These are phyloP conservation scores for Ceratocystis lukuohia DNA, from an alignment of 2,329 filamentous ascomycete species.

Conservation along the genomic window DNA sequence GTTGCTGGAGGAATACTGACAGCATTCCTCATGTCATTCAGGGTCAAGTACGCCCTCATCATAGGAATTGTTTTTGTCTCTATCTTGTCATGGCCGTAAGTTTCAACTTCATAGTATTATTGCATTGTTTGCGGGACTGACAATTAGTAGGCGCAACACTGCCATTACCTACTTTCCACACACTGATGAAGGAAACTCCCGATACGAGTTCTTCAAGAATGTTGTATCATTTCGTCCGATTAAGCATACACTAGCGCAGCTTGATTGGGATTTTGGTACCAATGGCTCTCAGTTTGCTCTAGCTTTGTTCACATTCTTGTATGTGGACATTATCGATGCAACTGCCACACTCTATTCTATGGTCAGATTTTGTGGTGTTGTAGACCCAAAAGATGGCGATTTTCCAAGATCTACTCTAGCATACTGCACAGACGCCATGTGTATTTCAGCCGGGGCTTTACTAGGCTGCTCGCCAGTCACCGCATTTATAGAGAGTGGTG, in stretches of 20 bases:
- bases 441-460: slow-evolving; percentile 65
- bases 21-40: slow-evolving; percentile 65
- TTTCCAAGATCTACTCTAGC: slow-evolving; percentile 76
- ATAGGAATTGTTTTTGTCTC: slow-evolving; percentile 60
- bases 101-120: slow-evolving; percentile 19
- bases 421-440: slow-evolving; percentile 68
- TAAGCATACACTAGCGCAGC: slow-evolving; percentile 44
- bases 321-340: slow-evolving; percentile 78
- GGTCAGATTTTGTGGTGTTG: slow-evolving; percentile 68
- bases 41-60: slow-evolving; percentile 61
- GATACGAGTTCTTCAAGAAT: slow-evolving; percentile 60
- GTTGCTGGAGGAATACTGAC: slow-evolving; percentile 68
- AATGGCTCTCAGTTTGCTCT: slow-evolving; percentile 47
- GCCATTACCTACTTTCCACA: slow-evolving; percentile 61
- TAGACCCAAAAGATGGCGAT: slow-evolving; percentile 71
- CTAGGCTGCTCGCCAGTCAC: slow-evolving; percentile 71
- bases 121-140: not conserved
- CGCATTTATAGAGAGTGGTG: slow-evolving; percentile 78
- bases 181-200: slow-evolving; percentile 46
- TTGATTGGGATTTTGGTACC: slow-evolving; percentile 50
- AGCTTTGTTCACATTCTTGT: slow-evolving; percentile 68
- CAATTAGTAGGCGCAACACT: slow-evolving; percentile 43
- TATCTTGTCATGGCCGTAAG: slow-evolving; percentile 60
- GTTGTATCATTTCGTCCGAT: slow-evolving; percentile 62
- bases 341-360: slow-evolving; percentile 83